Evolutionary conservation across 441 rosid genomes (phyloP), one percentile per base, ranked within the genome.

Genomic region (Pelargonium cotyledonis): DNA sequence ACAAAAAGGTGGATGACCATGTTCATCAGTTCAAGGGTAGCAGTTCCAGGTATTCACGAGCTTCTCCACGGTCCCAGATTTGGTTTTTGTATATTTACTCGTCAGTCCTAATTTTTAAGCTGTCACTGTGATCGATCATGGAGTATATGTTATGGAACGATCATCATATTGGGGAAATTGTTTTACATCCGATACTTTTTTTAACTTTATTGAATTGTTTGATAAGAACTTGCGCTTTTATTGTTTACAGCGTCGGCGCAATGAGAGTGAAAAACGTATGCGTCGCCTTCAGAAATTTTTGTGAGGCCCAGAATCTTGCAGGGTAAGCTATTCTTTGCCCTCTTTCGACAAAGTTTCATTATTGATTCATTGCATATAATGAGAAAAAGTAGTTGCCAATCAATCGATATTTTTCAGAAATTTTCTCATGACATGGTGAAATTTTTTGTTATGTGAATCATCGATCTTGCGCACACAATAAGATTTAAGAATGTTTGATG

Each of bases 1-100:
- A 75, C 83, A 82, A 68, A 73, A 86, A 63, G 69, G 76, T 86
- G 47, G 94, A 84, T 81, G 82, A 81, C 44, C 86, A 81, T 81
- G 86, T 85, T 73, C 94, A 88, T 46, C 94, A 85, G 80, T 69
- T 85, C 71, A 88, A 88, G 71, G 94, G 94, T 7, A 88, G 94
- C 83, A 85, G 89, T 79, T 88, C 94, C 72, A 88, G 94, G 91
- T 86, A 67, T 55, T n/a, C 26, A 23, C 63, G 44, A n/a, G n/a
- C n/a, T n/a, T n/a, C n/a, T n/a, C n/a, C n/a, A n/a, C n/a, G n/a
- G n/a, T n/a, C n/a, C 44, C 1, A 1, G 44, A 40, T 40, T 40
- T 5, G 6, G 9, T 40, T 40, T 40, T 1, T 40, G 44, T 40
- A 26, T 26, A 26, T 26, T 26, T 26, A 26, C 29, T 26, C 29